phyloP scores from a whole-genome alignment of 1,139 yeast genomes.

The Wickerhamomyces sp. region DNA sequence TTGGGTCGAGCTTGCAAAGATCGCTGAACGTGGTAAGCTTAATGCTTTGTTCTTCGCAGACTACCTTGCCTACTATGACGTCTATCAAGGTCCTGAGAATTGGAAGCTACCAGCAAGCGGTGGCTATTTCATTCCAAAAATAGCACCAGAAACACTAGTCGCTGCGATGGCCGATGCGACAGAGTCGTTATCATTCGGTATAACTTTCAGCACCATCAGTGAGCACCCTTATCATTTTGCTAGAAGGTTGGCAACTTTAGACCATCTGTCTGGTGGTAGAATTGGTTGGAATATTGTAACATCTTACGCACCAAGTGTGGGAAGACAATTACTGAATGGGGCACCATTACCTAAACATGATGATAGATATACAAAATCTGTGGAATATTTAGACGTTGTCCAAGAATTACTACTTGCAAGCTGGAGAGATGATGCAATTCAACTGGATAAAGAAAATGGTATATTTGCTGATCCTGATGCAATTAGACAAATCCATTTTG shows the following conservation, averaged over 20 bases:
- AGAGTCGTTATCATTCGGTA: slow-evolving; percentile 33
- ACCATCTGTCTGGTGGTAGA: slow-evolving; percentile 37
- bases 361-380: slow-evolving; percentile 36
- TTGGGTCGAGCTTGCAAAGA: slow-evolving; percentile 37
- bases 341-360: slow-evolving; percentile 36
- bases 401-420: slow-evolving; percentile 35
- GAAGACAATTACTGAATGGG: slow-evolving; percentile 35
- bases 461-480: slow-evolving; percentile 33
- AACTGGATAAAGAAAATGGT: slow-evolving; percentile 27
- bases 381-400: slow-evolving; percentile 36
- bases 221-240: slow-evolving; percentile 39
- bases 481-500: slow-evolving; percentile 33
- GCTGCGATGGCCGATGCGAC: slow-evolving; percentile 40
- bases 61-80: slow-evolving; percentile 38
- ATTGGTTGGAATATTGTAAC: slow-evolving; percentile 43
- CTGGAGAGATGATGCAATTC: slow-evolving; percentile 40
- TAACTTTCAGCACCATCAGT: slow-evolving; percentile 37
- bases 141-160: slow-evolving; percentile 32
- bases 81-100: slow-evolving; percentile 36
- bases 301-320: slow-evolving; percentile 38
- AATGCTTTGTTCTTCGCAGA: slow-evolving; percentile 41
- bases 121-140: slow-evolving; percentile 36
- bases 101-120: slow-evolving; percentile 31
- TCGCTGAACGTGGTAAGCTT: slow-evolving; percentile 38
- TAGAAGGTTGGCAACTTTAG: slow-evolving; percentile 37